Percentiles rank a stretch among this genome's conserved stretches.
Conservation (phyloP, 2,329 filamentous ascomycete species). For the Alternaria postmessia region DNA sequence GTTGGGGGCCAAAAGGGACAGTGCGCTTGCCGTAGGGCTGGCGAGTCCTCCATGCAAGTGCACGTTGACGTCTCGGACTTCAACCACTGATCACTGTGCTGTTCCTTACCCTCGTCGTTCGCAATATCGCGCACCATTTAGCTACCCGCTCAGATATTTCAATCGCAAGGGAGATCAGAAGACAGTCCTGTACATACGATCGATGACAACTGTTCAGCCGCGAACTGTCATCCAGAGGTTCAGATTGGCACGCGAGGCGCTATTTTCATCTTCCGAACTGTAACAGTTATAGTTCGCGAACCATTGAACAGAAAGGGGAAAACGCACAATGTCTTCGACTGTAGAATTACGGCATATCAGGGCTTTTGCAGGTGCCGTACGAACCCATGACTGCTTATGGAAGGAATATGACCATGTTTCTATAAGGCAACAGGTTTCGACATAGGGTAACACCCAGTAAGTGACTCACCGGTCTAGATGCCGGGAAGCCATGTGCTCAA, state of each 20-base stretch:
- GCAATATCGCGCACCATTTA: not conserved
- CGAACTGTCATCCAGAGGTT: not conserved
- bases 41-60: no score
- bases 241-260: not conserved
- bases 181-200: not conserved
- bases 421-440: not conserved
- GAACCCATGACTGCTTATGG: no score
- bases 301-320: rapidly evolving
- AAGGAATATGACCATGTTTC: no score
- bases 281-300: not conserved
- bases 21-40: no score
- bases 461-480: no score
- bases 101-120: not conserved
- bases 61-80: no score
- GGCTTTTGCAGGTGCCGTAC: no score
- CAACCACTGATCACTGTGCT: not conserved
- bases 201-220: not conserved
- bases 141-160: rapidly evolving
- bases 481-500: no score
- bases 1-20: no score
- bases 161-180: no score
- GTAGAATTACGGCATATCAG: no score
- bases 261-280: not conserved
- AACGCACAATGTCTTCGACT: no score
- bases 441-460: not conserved